A percentile compares a stretch with the other conserved stretches of the same genome.
Conservation (phyloP, 345 rosid species). For the Hibiscus mutabilis region DNA sequence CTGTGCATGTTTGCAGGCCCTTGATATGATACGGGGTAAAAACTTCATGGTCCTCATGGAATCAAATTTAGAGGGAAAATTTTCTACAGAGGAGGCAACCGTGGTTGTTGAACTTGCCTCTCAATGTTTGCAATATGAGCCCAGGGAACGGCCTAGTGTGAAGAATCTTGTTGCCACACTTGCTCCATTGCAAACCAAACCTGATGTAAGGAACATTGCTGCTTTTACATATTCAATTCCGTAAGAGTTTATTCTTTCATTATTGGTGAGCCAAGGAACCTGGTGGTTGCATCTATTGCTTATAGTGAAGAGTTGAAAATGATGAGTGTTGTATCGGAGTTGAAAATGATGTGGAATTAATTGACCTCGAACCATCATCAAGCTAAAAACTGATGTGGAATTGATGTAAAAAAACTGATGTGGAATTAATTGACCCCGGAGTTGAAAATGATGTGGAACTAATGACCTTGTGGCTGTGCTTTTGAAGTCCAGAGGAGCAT, state of each 20-base stretch:
- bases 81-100: conserved; percentile 84
- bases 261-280: background rate
- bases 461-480: background rate
- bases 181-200: conserved; percentile 65
- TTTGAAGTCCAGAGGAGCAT: background rate
- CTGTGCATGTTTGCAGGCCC: conserved; percentile 49
- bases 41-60: conserved; percentile 76
- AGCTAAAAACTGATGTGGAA: background rate
- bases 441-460: background rate
- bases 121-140: conserved; percentile 83
- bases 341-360: background rate
- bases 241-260: background rate
- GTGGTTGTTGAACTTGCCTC: conserved; percentile 77
- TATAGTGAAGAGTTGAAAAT: background rate
- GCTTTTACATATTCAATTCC: background rate
- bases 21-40: conserved; percentile 84
- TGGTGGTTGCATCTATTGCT: background rate
- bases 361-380: background rate
- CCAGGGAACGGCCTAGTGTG: conserved; percentile 83
- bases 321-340: background rate
- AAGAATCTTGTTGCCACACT: conserved; percentile 73
- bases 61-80: conserved; percentile 88
- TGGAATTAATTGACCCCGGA: background rate
- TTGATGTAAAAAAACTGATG: background rate
- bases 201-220: conserved; percentile 54